Conservation (phyloP, 139 green algal genomes). For the Nannochloris sp. region DNA sequence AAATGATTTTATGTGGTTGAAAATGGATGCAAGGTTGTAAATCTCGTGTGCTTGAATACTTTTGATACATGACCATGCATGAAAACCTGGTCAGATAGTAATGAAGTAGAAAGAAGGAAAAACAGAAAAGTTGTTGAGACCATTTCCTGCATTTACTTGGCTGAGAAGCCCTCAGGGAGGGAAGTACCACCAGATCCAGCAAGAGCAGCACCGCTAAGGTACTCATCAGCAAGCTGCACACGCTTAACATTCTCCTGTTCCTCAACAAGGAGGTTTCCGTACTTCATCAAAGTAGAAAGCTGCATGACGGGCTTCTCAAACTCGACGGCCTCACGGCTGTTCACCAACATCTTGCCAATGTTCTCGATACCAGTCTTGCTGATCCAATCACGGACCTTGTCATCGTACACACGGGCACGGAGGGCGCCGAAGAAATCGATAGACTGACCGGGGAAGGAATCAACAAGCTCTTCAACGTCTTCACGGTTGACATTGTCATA, state of each 20-base stretch:
- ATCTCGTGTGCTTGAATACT: no score
- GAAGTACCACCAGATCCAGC: constrained; percentile 60
- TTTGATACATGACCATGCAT: no score
- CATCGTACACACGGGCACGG: constrained; percentile 88
- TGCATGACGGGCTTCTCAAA: constrained; percentile 86
- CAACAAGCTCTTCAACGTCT: constrained; percentile 82
- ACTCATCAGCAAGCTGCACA: constrained; percentile 94
- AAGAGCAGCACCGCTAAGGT: constrained; percentile 82
- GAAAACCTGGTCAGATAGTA: background rate
- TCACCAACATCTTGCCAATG: constrained; percentile 84
- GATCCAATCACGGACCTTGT: constrained; percentile 83
- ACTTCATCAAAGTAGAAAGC: constrained; percentile 76
- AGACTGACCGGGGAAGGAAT: constrained; percentile 97
- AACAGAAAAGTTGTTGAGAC: no score
- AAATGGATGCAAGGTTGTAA: no score
- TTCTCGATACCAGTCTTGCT: constrained; percentile 73
- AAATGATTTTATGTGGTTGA: no score
- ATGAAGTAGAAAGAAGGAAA: background rate
- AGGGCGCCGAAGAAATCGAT: constrained; percentile 99
- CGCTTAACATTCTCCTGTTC: constrained; percentile 99
- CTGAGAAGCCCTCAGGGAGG: constrained; percentile 62
- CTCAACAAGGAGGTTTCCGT: constrained; percentile 79
- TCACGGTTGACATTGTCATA: constrained; percentile 36
- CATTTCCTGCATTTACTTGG: no score
- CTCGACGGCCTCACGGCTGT: constrained; percentile 73